phyloP scores from a whole-genome alignment of 2,329 filamentous ascomycete species.

The Fusarium falciforme region DNA sequence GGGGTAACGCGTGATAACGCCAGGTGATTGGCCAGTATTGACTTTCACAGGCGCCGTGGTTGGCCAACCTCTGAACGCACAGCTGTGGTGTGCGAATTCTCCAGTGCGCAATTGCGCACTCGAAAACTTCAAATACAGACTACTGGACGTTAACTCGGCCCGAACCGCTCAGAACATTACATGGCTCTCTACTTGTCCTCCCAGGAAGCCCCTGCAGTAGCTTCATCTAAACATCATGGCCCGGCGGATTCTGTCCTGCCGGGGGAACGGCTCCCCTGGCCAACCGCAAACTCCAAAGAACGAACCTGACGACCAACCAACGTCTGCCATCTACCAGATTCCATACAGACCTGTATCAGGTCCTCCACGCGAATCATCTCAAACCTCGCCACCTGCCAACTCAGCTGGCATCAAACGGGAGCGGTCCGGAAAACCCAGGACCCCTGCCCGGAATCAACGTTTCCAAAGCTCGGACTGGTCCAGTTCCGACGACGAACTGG shows the following conservation, averaged over 20 bases:
- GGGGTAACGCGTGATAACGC: not conserved
- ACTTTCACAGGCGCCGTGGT: not conserved
- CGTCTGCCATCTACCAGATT: not conserved
- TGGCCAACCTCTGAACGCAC: not conserved
- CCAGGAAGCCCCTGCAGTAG: not conserved
- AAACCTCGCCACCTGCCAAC: not conserved
- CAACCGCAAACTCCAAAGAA: not conserved
- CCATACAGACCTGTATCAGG: not conserved
- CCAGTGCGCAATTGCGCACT: not conserved
- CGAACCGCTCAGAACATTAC: not conserved
- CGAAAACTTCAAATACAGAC: not conserved
- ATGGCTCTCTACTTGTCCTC: not conserved
- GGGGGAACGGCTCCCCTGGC: not conserved
- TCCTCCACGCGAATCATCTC: not conserved
- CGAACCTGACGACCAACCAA: not conserved
- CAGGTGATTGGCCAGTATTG: not conserved
- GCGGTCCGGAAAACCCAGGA: not conserved
- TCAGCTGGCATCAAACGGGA: not conserved
- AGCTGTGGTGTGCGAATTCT: not conserved
- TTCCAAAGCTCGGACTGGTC: not conserved
- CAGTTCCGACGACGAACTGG: not conserved
- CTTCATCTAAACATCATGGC: not conserved
- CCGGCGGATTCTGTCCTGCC: not conserved
- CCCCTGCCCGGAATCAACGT: not conserved
- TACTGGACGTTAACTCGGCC: not conserved